Evolutionary conservation across 345 rosid species (phyloP).

Genomic region (Eucalyptus marginata): DNA sequence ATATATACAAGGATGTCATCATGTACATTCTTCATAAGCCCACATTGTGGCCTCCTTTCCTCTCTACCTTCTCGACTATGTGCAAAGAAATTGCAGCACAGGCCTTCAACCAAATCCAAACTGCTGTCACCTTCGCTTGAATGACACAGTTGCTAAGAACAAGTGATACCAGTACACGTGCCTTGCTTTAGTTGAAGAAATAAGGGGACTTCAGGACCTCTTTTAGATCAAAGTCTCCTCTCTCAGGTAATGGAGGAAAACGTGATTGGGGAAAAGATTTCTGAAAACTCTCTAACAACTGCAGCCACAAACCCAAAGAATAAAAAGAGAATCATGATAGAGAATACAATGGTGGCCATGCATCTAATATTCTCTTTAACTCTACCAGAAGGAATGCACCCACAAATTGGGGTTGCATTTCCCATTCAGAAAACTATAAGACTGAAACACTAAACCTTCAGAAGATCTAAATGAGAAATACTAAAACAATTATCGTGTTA

Average conservation of each 20-base stretch:
- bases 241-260: slow-evolving; percentile 86
- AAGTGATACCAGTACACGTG: background rate
- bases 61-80: background rate
- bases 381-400: background rate
- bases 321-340: background rate
- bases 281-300: slow-evolving; percentile 81
- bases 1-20: background rate
- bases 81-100: background rate
- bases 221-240: slow-evolving; percentile 87
- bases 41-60: background rate
- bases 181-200: slow-evolving; percentile 70
- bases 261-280: slow-evolving; percentile 53
- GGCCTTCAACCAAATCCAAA: background rate
- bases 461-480: background rate
- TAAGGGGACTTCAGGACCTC: slow-evolving; percentile 74
- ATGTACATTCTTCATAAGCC: background rate
- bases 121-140: background rate
- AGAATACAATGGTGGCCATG: background rate
- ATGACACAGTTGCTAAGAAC: background rate
- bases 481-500: background rate
- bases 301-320: slow-evolving; percentile 19
- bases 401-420: background rate
- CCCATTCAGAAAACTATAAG: background rate
- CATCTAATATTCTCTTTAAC: background rate
- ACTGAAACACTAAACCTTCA: background rate